Base-by-base conservation (phyloP, 371 early-diverging fungal species). In the Actinomortierella wolfii region DNA sequence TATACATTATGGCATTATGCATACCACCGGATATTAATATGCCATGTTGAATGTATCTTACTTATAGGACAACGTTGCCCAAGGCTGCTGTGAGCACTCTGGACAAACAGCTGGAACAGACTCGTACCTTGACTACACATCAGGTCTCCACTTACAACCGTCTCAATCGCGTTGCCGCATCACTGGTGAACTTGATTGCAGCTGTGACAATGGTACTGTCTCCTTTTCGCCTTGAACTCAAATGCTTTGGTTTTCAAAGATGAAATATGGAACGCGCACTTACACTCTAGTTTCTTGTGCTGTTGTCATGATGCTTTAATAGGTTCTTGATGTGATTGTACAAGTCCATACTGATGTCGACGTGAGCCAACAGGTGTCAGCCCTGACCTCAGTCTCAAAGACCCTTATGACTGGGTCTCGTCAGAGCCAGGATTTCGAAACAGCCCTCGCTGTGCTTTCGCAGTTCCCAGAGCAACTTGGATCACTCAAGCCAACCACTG, bases 21-120 rank as follows among this genome's bases (percentile, higher is more conserved):
- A 80, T 70, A 59, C 80, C 34, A 66, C 75, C 11, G 68, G 77
- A 48, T 76, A 76, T 9, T 82, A 77, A 45, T 67, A 76, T 2
- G 67, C 62, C n/a, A 77, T 76, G 7, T 41, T 81, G 23, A 48
- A 28, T 5, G 24, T 13, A 40, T 51, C 1, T 29, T 40, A 17
- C 4, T 21, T 17, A 49, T 55, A 74, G 74, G 48, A 74, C 74
- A 25, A 64, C 74, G 0, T 64, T 74, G 17, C 74, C 74, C 18
- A 67, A 67, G 50, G 64, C 74, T 4, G 74, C 74, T 5, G 54
- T 74, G 40, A 74, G 67, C 44, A 56, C 74, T 23, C 58, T 74
- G 64, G 74, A 74, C 51, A 55, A 51, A 34, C 74, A 74, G 21
- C 42, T 74, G 28, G 64, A 74, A 46, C 74, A 74, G 26, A 74